Evolutionary conservation across 139 green algal genomes (phyloP), one percentile per base, ranked within the genome.

Genomic region (Chloropicon primus): DNA sequence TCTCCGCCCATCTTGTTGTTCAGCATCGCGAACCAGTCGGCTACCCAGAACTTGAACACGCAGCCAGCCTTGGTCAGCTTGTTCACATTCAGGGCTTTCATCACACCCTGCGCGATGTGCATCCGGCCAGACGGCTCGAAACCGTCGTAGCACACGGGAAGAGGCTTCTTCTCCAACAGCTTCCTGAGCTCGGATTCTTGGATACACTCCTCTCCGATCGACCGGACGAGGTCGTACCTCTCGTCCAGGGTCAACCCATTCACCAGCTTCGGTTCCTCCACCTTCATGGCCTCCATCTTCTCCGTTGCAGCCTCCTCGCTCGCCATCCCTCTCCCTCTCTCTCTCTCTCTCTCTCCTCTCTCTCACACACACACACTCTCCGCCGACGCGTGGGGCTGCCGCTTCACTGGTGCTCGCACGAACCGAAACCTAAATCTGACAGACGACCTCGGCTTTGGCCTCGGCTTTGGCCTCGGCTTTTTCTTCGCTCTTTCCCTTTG

Each of bases 61-160:
- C 93, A 92, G 2, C 93, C 94, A 21, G 86, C 88, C 82, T 92
- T 91, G 22, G 95, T 98, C 0, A 98, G 89, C 85, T 97, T 97
- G 87, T 99, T 99, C 21, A 99, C 95, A 78, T 99, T 99, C 27
- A 99, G 87, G 24, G 90, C 91, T 85, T 99, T 99, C 86, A 99
- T 89, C 25, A 99, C 95, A 72, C 96, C 96, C 88, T 97, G 94
- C 3, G 95, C 95, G 71, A 99, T 98, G 86, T 99, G 94, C 94
- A 98, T 97, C 27, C 95, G 85, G 0, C 95, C 95, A n/a, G 89
- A 96, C 0, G 96, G 96, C 82, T 99, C 96, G 80, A 99, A 99
- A 1, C 96, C 96, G 26, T 99, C 96, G 81, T 99, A 99, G 22
- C 92, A 93, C 0, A 97, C 85, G 0, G 84, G 82, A 79, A 91